Evolutionary conservation across 352 stramenopile species (phyloP).

Genomic region (Globisporangium polare): DNA sequence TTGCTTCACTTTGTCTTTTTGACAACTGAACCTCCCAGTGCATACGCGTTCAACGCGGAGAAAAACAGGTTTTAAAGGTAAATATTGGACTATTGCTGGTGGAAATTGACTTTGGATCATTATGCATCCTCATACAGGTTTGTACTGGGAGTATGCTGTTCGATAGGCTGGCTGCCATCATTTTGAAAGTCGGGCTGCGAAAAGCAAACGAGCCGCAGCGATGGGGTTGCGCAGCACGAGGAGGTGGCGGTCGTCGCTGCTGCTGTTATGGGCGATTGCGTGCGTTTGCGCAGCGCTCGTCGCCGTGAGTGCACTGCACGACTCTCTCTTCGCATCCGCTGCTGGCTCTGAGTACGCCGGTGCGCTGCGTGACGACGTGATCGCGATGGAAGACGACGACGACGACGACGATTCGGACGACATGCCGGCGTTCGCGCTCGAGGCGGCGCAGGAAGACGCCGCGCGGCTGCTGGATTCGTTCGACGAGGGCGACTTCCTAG

Average conservation of each 20-base stretch:
- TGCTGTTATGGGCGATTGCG: neutral
- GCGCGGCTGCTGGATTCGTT: constrained; percentile 11
- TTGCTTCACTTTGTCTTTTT: neutral
- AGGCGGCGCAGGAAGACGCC: constrained; percentile 10
- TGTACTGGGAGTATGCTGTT: too few species aligned
- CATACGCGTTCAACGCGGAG: constrained; percentile 10
- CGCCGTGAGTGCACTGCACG: neutral
- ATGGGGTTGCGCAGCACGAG: neutral
- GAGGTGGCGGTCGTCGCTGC: neutral
- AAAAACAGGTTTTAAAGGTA: neutral
- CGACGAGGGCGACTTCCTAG: neutral
- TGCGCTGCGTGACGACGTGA: neutral
- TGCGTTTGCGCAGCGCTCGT: neutral
- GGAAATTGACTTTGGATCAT: too few species aligned
- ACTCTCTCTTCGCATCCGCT: neutral
- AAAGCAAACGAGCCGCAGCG: neutral
- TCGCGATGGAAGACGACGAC: neutral
- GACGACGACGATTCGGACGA: neutral
- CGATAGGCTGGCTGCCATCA: neutral
- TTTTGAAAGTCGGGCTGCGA: neutral
- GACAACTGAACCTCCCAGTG: constrained; percentile 8
- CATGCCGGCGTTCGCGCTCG: constrained; percentile 9
- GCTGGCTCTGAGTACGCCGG: neutral
- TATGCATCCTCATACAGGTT: too few species aligned
- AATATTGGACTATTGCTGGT: too few species aligned